Percentiles rank a stretch among this genome's conserved stretches.
Conservation (phyloP, 75 land plant species). For the Ceratopteris richardii region DNA sequence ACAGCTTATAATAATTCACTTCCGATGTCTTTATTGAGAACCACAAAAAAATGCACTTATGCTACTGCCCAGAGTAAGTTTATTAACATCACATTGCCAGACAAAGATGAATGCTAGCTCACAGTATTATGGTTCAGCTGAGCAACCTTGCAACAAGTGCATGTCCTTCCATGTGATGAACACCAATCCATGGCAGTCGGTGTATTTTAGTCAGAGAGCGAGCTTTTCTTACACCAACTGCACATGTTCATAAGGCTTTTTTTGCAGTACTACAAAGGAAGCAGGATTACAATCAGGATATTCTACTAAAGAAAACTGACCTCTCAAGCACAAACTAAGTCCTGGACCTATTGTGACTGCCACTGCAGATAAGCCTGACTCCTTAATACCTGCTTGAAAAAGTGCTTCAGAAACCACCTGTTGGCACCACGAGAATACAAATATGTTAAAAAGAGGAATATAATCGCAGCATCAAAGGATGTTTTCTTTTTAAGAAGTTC, state of each 20-base stretch:
- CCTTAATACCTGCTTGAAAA: slow-evolving; percentile 52
- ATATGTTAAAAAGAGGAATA: not conserved
- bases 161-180: slow-evolving; percentile 99
- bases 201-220: slow-evolving; percentile 58
- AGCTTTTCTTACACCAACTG: slow-evolving; percentile 96
- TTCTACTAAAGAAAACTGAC: slow-evolving; percentile 16
- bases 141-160: slow-evolving; percentile 86
- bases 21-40: too few relatives aligned
- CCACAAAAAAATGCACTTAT: too few relatives aligned
- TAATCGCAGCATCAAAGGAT: too few relatives aligned
- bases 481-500: too few relatives aligned
- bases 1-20: too few relatives aligned
- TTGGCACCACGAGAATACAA: not conserved
- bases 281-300: too few relatives aligned
- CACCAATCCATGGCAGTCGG: slow-evolving; percentile 67
- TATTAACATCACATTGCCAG: too few relatives aligned
- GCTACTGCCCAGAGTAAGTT: too few relatives aligned
- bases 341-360: slow-evolving; percentile 99
- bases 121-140: too few relatives aligned
- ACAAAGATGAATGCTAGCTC: too few relatives aligned
- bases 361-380: slow-evolving; percentile 73
- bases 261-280: too few relatives aligned
- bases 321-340: slow-evolving; percentile 82
- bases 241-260: not conserved
- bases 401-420: slow-evolving; percentile 88